Evolutionary conservation across 805 yeast species (phyloP).

Genomic region (Ogataea saltuana): DNA sequence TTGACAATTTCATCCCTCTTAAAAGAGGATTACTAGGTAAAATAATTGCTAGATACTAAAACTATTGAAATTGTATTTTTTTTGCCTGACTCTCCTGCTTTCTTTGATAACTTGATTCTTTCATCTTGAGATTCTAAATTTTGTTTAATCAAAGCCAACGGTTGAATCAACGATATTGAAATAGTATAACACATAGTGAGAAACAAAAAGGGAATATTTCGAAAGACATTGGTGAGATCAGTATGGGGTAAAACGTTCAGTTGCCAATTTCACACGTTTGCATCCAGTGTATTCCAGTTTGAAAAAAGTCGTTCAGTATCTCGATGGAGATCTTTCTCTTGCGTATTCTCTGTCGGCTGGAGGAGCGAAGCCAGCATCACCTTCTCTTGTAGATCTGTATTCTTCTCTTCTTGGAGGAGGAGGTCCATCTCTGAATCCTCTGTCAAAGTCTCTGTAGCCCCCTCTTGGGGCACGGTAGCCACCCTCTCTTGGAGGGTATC

Average conservation of each 20-base stretch:
- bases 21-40: constrained; percentile 1
- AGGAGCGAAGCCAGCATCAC: constrained; percentile 36
- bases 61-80: constrained; percentile 5
- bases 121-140: not conserved
- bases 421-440: constrained; percentile 30
- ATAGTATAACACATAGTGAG: constrained; percentile 6
- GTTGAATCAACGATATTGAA: constrained; percentile 8
- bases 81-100: not conserved
- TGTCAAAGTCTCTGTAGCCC: constrained; percentile 30
- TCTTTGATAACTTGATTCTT: constrained; percentile 1
- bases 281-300: not conserved
- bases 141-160: constrained; percentile 9
- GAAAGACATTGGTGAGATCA: not conserved
- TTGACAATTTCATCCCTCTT: not conserved
- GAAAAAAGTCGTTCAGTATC: constrained; percentile 46
- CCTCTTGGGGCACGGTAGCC: constrained; percentile 39
- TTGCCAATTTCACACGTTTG: not conserved
- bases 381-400: constrained; percentile 38
- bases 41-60: constrained; percentile 2
- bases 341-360: constrained; percentile 50
- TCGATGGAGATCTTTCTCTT: constrained; percentile 77
- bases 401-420: constrained; percentile 35
- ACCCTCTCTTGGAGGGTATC: constrained; percentile 22
- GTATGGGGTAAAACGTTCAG: not conserved
- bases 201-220: constrained; percentile 2